phyloP scores from a whole-genome alignment of 345 rosid genomes.

The Populus alba region DNA sequence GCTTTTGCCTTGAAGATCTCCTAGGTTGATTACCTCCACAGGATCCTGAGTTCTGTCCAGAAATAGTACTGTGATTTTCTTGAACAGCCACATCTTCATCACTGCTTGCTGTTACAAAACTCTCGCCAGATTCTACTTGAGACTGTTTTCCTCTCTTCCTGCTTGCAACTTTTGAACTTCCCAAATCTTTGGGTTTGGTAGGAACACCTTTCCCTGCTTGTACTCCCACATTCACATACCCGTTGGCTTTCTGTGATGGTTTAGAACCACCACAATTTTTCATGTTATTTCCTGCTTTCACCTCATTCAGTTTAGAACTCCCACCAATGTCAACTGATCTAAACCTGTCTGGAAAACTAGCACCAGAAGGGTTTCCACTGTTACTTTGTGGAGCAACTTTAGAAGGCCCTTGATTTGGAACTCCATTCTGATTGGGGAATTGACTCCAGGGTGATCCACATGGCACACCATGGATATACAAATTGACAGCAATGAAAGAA shows the following conservation, averaged over 20 bases:
- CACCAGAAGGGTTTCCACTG: constrained; percentile 30
- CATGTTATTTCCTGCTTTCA: constrained; percentile 1
- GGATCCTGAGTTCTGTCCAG: constrained; percentile 16
- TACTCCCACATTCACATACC: constrained; percentile 18
- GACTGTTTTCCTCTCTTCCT: constrained; percentile 40
- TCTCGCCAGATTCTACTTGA: constrained; percentile 33
- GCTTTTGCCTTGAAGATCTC: constrained; percentile 54
- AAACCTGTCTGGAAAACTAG: constrained; percentile 19
- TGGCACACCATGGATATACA: constrained; percentile 32
- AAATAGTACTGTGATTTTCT: constrained; percentile 24
- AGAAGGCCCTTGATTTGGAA: constrained; percentile 33
- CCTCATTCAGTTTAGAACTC: constrained; percentile 24
- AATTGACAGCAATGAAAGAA: constrained; percentile 49
- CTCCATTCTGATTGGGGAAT: constrained; percentile 23
- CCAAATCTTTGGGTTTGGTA: constrained; percentile 19
- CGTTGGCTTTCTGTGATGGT: constrained; percentile 29
- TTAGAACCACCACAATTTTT: constrained; percentile 23
- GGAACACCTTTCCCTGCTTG: constrained; percentile 26
- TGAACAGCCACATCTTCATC: constrained; percentile 21
- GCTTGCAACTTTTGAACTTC: constrained; percentile 23
- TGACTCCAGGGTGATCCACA: constrained; percentile 27
- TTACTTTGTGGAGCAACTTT: constrained; percentile 30
- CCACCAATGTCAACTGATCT: constrained; percentile 23
- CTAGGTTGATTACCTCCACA: constrained; percentile 29
- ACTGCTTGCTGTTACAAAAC: constrained; percentile 32